Evolutionary conservation across 495 filamentous ascomycete genomes (phyloP).

Genomic region (Aspergillus campestris): DNA sequence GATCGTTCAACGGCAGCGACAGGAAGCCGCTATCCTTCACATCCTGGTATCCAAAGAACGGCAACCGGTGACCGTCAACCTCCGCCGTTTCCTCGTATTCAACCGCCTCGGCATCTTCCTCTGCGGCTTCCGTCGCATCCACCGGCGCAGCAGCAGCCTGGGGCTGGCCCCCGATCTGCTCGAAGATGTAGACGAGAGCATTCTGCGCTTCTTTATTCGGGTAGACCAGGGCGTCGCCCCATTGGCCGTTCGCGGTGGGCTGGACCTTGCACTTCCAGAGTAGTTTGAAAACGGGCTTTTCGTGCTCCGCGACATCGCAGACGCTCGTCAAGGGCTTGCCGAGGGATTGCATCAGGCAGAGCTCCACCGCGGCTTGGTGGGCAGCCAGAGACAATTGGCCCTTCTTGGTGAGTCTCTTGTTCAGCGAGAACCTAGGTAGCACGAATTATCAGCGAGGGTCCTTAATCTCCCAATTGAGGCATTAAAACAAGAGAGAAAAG

Average conservation of each 20-base stretch:
- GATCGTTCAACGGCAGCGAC: conserved; percentile 45
- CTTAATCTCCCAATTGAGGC: no score
- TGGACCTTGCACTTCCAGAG: conserved; percentile 23
- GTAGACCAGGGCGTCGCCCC: conserved; percentile 26
- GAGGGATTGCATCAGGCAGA: conserved; percentile 28
- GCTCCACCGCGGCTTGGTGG: conserved; percentile 41
- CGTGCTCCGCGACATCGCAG: conserved; percentile 23
- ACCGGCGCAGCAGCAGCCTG: neutral
- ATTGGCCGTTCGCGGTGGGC: conserved; percentile 11
- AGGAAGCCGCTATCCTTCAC: conserved; percentile 15
- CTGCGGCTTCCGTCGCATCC: conserved; percentile 1
- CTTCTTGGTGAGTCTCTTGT: conserved; percentile 15
- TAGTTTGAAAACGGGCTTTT: conserved; percentile 18
- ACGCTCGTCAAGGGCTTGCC: conserved; percentile 24
- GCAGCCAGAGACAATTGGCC: conserved; percentile 20
- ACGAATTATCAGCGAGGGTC: neutral
- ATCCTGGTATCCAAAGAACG: conserved; percentile 14
- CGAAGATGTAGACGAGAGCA: conserved; percentile 29
- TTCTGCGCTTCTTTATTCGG: conserved; percentile 20
- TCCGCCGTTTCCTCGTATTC: conserved; percentile 9
- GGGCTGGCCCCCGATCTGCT: conserved; percentile 25
- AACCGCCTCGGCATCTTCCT: neutral
- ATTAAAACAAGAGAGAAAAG: neutral
- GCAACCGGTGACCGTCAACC: neutral
- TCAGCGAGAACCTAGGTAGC: conserved; percentile 9